These are phyloP conservation scores for Metschnikowia anglica DNA, from an alignment of 805 yeast genomes.

Conservation along the genomic window DNA sequence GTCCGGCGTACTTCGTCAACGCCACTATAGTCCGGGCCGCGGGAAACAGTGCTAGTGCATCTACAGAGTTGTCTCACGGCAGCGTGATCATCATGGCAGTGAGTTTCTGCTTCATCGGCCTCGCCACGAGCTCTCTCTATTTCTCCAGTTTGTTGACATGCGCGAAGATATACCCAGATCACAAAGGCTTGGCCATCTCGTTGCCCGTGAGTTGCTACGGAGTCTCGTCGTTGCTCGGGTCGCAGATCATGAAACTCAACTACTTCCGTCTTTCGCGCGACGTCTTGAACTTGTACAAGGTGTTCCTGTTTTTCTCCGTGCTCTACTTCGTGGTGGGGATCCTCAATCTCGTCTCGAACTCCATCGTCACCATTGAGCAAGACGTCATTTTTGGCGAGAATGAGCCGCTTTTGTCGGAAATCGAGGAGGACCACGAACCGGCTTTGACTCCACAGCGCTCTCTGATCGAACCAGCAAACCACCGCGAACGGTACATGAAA, in stretches of 20 bases:
- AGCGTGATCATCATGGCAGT: slow-evolving; percentile 39
- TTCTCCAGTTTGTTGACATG: slow-evolving; percentile 74
- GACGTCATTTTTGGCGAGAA: slow-evolving; percentile 41
- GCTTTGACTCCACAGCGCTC: slow-evolving; percentile 34
- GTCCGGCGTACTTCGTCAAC: slow-evolving; percentile 63
- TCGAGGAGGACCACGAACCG: slow-evolving; percentile 15
- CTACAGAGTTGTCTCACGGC: slow-evolving; percentile 31
- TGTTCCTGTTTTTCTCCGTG: slow-evolving; percentile 52
- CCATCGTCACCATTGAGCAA: slow-evolving; percentile 60
- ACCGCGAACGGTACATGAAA: slow-evolving; percentile 31
- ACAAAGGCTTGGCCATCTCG: slow-evolving; percentile 78
- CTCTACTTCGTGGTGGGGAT: slow-evolving; percentile 57
- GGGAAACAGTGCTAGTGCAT: slow-evolving; percentile 4
- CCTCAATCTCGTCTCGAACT: slow-evolving; percentile 62
- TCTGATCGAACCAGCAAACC: slow-evolving; percentile 38
- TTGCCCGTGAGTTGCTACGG: slow-evolving; percentile 90
- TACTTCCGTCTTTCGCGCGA: slow-evolving; percentile 34
- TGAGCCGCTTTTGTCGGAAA: slow-evolving; percentile 17
- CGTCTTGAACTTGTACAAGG: slow-evolving; percentile 46
- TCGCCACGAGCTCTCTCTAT: slow-evolving; percentile 71
- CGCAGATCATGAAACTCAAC: slow-evolving; percentile 53
- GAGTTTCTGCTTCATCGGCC: slow-evolving; percentile 61
- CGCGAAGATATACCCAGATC: slow-evolving; percentile 77
- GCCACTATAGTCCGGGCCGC: slow-evolving; percentile 22
- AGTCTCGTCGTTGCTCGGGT: slow-evolving; percentile 69